Base-by-base conservation (phyloP, 495 filamentous ascomycete species). In the Penicillium psychrofluorescens region DNA sequence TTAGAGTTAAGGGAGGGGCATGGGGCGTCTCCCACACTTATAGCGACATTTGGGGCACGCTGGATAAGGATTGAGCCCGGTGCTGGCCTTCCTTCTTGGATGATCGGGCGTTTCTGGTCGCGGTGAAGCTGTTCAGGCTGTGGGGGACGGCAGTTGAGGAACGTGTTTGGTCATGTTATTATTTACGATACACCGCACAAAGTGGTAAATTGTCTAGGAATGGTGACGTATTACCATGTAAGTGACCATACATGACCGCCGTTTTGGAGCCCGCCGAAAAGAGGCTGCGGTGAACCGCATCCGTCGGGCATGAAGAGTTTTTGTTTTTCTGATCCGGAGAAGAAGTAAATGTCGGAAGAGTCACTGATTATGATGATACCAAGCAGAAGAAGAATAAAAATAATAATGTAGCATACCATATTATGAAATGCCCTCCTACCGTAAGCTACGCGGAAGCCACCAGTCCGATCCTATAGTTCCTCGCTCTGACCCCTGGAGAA, bases 231-330 rank as follows among this genome's bases (percentile, higher is more conserved):
- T 22, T 22, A 0, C 0, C 22, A 22, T 4, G 22, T 22, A 4
- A 22, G 3, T 6, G 22, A 22, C 22, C 22, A 22, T 22, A 22
- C 22, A 22, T 22, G 22, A 22, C 22, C 22, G 22, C 22, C 22
- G 22, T 22, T 22, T 22, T 22, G 22, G 22, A 4, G 0, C 0
- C 32, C 4, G 32, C 65, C 64, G 48, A 64, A 68, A 63, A 58
- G 54, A 67, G 66, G 38, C 56, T 68, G 62, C 66, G 66, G 66
- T 70, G 66, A 70, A 57, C 50, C 46, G 38, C 22, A 50, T 54
- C 43, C 35, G 45, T 53, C 36, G 40, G 40, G 27, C 2, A 4
- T 22, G 22, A 22, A 22, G 22, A 22, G 22, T 22, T 43, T 32
- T 46, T 30, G 33, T 38, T 39, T 37, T 33, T 16, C 31, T 30